A percentile compares a stretch with the other conserved stretches of the same genome.
Conservation (phyloP, 192 early-diverging fungal genomes). For the Chytriomyces sp. region DNA sequence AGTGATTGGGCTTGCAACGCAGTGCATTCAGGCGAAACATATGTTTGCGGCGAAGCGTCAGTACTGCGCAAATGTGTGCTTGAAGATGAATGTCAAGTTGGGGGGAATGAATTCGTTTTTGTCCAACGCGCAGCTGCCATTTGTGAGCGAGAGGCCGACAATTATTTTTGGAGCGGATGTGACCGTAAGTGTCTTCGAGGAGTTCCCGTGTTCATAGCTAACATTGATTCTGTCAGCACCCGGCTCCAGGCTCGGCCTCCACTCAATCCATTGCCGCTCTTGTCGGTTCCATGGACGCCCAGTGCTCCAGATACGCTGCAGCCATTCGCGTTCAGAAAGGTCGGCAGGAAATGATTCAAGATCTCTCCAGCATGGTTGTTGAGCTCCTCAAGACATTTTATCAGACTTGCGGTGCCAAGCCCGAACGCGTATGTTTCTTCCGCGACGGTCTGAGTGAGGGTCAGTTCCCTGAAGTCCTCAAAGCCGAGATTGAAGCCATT, state of each 20-base stretch:
- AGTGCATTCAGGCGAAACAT: conserved; percentile 87
- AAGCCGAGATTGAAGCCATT: conserved; percentile 76
- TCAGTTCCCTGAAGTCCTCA: conserved; percentile 77
- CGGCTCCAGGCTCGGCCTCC: conserved; percentile 54
- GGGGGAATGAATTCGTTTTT: conserved; percentile 86
- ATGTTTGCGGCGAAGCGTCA: conserved; percentile 75
- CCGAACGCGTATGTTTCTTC: conserved; percentile 62
- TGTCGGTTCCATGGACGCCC: conserved; percentile 62
- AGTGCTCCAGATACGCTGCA: conserved; percentile 60
- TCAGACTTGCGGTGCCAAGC: conserved; percentile 58
- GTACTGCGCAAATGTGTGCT: conserved; percentile 93
- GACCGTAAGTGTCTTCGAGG: conserved; percentile 44
- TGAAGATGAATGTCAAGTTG: conserved; percentile 94
- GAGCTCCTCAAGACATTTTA: conserved; percentile 61
- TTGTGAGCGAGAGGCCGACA: conserved; percentile 73
- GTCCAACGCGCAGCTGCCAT: conserved; percentile 58
- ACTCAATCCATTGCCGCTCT: conserved; percentile 61
- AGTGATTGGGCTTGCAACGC: conserved; percentile 83
- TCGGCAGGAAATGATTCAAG: conserved; percentile 53
- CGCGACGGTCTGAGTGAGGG: conserved; percentile 84
- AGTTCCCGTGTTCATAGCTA: neutral
- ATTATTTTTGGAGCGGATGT: conserved; percentile 91
- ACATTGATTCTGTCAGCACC: conserved; percentile 36
- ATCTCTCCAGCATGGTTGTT: conserved; percentile 56
- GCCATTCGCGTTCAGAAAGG: conserved; percentile 55